A percentile compares a stretch with the other conserved stretches of the same genome.
Conservation (phyloP, 495 filamentous ascomycete genomes). For the Penicillium canescens region DNA sequence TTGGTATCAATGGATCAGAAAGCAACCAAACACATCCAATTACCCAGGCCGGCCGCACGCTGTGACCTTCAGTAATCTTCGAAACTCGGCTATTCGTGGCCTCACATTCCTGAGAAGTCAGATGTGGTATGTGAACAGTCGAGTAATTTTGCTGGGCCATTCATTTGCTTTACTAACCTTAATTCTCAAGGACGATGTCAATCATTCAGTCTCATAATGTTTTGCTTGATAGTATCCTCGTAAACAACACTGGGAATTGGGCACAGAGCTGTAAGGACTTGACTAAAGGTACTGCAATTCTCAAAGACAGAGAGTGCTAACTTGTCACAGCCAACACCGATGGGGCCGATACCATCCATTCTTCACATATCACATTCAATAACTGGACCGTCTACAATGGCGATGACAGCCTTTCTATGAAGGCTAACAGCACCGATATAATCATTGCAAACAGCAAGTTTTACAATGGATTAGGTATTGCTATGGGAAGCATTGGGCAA, state of each 20-base stretch:
- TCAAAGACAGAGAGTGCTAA: background rate
- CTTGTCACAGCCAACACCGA: constrained; percentile 35
- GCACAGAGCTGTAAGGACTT: constrained; percentile 14
- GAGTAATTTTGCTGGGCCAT: background rate
- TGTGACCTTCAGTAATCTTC: constrained; percentile 37
- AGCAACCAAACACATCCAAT: constrained; percentile 33
- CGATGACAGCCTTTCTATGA: constrained; percentile 38
- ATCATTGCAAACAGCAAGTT: constrained; percentile 34
- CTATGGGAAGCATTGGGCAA: constrained; percentile 50
- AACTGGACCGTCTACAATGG: constrained; percentile 38
- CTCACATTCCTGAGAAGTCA: constrained; percentile 42
- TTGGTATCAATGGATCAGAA: constrained; percentile 38
- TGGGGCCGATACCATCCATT: constrained; percentile 37
- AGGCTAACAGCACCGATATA: constrained; percentile 43
- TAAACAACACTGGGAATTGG: constrained; percentile 36
- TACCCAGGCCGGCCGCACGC: constrained; percentile 44
- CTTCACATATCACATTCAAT: constrained; percentile 31
- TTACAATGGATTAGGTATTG: constrained; percentile 32
- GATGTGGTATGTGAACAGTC: constrained; percentile 37
- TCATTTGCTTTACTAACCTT: background rate
- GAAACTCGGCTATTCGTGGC: constrained; percentile 33
- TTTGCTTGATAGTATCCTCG: constrained; percentile 35
- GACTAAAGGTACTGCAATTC: too few relatives aligned
- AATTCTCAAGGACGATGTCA: constrained; percentile 24
- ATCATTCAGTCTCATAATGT: constrained; percentile 38